Conservation (phyloP, 2,329 filamentous ascomycete species). For the Alternaria consortialis region DNA sequence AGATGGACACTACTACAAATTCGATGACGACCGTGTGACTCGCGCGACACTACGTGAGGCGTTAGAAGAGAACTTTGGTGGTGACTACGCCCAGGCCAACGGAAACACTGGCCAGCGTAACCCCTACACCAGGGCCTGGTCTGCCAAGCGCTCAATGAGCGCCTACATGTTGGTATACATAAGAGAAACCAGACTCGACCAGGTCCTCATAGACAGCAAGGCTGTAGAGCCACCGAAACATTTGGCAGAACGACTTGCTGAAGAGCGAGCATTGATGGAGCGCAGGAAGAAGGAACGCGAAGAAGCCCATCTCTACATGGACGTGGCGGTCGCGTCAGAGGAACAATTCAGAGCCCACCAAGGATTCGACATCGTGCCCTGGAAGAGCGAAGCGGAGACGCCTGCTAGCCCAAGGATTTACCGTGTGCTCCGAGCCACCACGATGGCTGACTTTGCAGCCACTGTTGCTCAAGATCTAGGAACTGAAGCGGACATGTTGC, state of each 20-base stretch:
- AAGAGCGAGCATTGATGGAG: conserved; percentile 80
- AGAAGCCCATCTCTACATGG: conserved; percentile 92
- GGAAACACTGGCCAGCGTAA: conserved; percentile 67
- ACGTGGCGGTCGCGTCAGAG: conserved; percentile 81
- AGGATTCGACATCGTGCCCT: conserved; percentile 78
- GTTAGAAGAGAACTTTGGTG: conserved; percentile 95
- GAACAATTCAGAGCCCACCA: conserved; percentile 82
- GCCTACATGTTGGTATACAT: conserved; percentile 99
- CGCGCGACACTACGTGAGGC: conserved; percentile 90
- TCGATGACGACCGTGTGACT: conserved; percentile 97
- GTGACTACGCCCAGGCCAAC: conserved; percentile 74
- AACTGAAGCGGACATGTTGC: conserved; percentile 73
- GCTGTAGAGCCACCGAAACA: conserved; percentile 82
- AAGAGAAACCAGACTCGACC: conserved; percentile 82
- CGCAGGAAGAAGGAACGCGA: conserved; percentile 86
- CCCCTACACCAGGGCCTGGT: conserved; percentile 70
- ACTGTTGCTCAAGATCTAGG: conserved; percentile 75
- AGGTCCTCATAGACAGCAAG: conserved; percentile 79
- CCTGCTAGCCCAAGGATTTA: conserved; percentile 76
- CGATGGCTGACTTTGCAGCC: conserved; percentile 76
- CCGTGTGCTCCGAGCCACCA: conserved; percentile 77
- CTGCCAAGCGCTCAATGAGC: conserved; percentile 76
- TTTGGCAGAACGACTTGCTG: conserved; percentile 78
- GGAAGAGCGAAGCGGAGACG: conserved; percentile 64
- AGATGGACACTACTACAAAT: conserved; percentile 94